Evolutionary conservation across 2,329 filamentous ascomycete species (phyloP).

Genomic region (Claviceps citrina): DNA sequence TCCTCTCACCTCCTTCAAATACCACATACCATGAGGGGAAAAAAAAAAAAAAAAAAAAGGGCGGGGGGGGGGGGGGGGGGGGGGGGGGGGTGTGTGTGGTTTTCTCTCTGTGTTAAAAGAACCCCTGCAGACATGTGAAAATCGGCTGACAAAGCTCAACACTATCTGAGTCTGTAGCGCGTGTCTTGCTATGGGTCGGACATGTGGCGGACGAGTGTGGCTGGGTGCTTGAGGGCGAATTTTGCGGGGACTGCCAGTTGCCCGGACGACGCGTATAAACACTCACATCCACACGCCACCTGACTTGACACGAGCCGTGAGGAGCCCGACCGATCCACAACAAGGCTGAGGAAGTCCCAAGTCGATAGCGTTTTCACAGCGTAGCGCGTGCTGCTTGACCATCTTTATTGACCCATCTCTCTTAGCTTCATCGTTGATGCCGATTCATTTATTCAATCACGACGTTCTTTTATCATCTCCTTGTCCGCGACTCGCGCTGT

Average conservation of each 20-base stretch:
- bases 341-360: not conserved
- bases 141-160: not conserved
- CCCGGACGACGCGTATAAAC: constrained; percentile 8
- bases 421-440: not conserved
- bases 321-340: not conserved
- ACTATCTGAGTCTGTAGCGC: too few species aligned
- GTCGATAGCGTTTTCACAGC: not conserved
- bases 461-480: not conserved
- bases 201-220: not conserved
- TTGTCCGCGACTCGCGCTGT: constrained; percentile 13
- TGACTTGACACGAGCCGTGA: not conserved
- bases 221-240: too few species aligned
- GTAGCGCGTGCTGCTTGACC: not conserved
- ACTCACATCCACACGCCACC: constrained; percentile 1
- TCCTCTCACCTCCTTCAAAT: not conserved
- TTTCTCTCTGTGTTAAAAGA: not conserved
- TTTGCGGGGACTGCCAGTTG: too few species aligned
- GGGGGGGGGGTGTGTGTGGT: too few species aligned
- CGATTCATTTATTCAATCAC: not conserved
- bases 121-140: constrained; percentile 4
- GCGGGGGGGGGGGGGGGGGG: too few species aligned
- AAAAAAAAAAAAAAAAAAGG: not conserved
- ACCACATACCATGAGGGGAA: too few species aligned
- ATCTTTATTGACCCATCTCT: not conserved
- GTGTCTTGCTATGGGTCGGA: not conserved